Base-by-base conservation (phyloP, 2,329 filamentous ascomycete genomes). In the Aureobasidium sp. region DNA sequence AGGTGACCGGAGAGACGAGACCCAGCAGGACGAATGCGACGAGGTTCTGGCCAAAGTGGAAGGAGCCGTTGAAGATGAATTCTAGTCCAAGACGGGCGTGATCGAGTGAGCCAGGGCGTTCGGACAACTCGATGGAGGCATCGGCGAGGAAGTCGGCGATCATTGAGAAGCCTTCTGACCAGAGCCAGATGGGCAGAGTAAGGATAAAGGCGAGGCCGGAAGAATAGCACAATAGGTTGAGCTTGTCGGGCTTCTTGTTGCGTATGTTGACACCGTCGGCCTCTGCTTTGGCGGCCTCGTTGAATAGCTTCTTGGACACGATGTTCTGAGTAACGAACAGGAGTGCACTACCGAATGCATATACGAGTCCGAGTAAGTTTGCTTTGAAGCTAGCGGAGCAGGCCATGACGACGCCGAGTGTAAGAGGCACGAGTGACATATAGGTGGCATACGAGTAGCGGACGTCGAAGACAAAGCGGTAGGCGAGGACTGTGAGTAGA, bases 281-380 rank as follows among this genome's bases (percentile, higher is more conserved):
- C 75, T 97, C 93, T 2, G 90, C 89, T 63, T 86, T 86, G 7
- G 91, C 88, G 7, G 90, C 91, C 71, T 97, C 92, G 73, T 97
- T 99, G 80, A 99, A 99, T 11, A 99, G 85, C 67, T 91, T 90
- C 76, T 99, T 99, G 22, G 93, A 97, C 67, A 97, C 96, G 62
- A 99, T 99, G 72, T 99, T 99, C 72, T 99, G 94, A 0, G 91
- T 94, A 39, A 99, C 94, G 71, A 99, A 99, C 66, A 97, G 88
- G 61, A 97, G 79, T 8, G 94, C 91, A n/a, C 91, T 92, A 37
- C 90, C 79, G 40, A 99, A 87, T 3, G 94, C 92, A 70, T 92
- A 93, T 12, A 93, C 70, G 19, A 99, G 88, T n/a, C 94, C 94
- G 57, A 94, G 82, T 65, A 97, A 83, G 71, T 99, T 92, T 39